These are phyloP conservation scores for Rhizoclosmatium sp. DNA, from an alignment of 192 early-diverging fungal species.

Conservation along the genomic window DNA sequence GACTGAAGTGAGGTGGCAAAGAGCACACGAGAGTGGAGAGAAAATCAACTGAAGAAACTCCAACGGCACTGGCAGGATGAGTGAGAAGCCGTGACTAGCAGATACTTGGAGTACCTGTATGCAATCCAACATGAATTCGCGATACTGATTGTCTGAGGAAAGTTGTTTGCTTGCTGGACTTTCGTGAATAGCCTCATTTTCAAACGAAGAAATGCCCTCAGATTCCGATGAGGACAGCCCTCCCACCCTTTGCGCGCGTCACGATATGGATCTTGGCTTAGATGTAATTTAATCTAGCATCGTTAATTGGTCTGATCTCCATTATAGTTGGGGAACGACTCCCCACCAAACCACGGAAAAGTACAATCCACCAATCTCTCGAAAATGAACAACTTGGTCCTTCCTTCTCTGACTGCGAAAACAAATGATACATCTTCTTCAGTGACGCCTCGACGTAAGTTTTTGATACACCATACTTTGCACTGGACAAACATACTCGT, in stretches of 20 bases:
- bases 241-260: not conserved
- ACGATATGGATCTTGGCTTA: not conserved
- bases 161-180: not conserved
- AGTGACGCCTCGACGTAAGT: not conserved
- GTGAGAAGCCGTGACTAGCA: too few species aligned
- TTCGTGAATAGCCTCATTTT: not conserved
- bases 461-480: not conserved
- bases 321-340: too few species aligned
- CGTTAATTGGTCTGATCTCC: too few species aligned
- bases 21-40: too few species aligned
- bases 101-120: not conserved
- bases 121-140: not conserved
- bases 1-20: too few species aligned
- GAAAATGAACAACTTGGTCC: not conserved
- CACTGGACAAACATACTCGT: not conserved
- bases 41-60: too few species aligned
- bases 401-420: constrained; percentile 1
- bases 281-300: not conserved
- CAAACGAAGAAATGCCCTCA: not conserved
- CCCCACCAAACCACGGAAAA: too few species aligned
- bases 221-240: not conserved
- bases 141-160: not conserved
- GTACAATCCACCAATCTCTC: not conserved
- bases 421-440: not conserved
- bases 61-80: too few species aligned